phyloP scores from a whole-genome alignment of 306 rosid species.

The Malus domestica region DNA sequence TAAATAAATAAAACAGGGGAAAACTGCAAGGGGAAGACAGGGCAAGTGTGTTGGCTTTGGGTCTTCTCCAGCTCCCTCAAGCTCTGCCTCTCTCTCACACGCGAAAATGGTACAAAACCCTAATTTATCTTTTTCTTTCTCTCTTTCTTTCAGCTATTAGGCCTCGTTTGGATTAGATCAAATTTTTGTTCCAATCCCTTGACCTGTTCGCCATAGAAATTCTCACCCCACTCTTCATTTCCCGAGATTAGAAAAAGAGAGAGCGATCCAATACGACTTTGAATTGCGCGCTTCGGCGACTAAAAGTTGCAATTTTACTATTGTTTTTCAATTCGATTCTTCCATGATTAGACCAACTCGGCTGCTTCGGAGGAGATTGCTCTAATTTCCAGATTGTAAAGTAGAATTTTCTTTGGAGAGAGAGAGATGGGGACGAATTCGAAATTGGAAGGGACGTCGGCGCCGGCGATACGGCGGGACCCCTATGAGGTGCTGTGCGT shows the following conservation, averaged over 20 bases:
- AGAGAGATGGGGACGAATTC: slow-evolving; percentile 50
- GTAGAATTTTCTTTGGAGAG: not conserved
- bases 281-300: slow-evolving; percentile 33
- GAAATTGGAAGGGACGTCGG: slow-evolving; percentile 76
- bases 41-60: not conserved
- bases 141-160: not conserved
- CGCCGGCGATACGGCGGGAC: slow-evolving; percentile 73
- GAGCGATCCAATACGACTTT: slow-evolving; percentile 48
- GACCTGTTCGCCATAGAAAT: not conserved
- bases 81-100: not conserved
- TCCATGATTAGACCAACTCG: slow-evolving; percentile 23
- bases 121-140: not conserved
- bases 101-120: slow-evolving; percentile 32
- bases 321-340: not conserved
- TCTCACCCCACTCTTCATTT: slow-evolving; percentile 9
- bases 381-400: slow-evolving; percentile 1
- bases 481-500: slow-evolving; percentile 86
- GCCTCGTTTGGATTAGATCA: slow-evolving; percentile 25
- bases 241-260: slow-evolving; percentile 9
- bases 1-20: not conserved
- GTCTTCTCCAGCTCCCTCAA: not conserved
- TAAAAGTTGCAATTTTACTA: not conserved
- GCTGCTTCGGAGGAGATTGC: slow-evolving; percentile 8
- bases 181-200: slow-evolving; percentile 1
- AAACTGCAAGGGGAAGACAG: not conserved